phyloP scores from a whole-genome alignment of 768 basidiomycete species.

The Lentinula detonsa region DNA sequence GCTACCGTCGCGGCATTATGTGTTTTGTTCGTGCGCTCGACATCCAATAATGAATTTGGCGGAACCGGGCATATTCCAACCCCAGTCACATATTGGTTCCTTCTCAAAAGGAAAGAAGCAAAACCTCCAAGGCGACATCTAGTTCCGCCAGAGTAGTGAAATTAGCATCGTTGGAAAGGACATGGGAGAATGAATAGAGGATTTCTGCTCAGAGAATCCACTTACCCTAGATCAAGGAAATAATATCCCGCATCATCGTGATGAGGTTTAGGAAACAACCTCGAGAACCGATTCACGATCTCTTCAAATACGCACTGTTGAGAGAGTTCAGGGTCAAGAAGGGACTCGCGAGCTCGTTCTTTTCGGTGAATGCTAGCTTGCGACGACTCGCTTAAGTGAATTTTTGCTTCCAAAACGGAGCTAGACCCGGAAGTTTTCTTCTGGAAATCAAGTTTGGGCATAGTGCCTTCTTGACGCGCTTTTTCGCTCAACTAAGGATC shows the following conservation, averaged over 20 bases:
- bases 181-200: too few species aligned
- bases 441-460: background rate
- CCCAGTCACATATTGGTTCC: conserved; percentile 17
- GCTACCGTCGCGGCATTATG: too few species aligned
- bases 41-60: conserved; percentile 17
- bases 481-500: background rate
- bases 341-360: too few species aligned
- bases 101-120: conserved; percentile 21
- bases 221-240: background rate
- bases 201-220: background rate
- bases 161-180: too few species aligned
- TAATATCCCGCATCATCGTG: background rate
- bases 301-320: background rate
- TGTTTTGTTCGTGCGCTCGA: conserved; percentile 17
- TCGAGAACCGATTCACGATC: background rate
- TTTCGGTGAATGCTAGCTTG: too few species aligned
- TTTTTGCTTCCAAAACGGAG: background rate
- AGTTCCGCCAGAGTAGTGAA: background rate
- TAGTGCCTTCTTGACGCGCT: background rate
- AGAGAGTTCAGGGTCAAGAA: too few species aligned
- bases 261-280: background rate
- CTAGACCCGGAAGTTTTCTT: too few species aligned
- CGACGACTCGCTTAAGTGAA: too few species aligned
- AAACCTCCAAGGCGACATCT: conserved; percentile 26
- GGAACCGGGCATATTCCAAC: conserved; percentile 16